Evolutionary conservation across 495 filamentous ascomycete species (phyloP), one percentile per base, ranked within the genome.

Genomic region (Aspergillus ostianus): DNA sequence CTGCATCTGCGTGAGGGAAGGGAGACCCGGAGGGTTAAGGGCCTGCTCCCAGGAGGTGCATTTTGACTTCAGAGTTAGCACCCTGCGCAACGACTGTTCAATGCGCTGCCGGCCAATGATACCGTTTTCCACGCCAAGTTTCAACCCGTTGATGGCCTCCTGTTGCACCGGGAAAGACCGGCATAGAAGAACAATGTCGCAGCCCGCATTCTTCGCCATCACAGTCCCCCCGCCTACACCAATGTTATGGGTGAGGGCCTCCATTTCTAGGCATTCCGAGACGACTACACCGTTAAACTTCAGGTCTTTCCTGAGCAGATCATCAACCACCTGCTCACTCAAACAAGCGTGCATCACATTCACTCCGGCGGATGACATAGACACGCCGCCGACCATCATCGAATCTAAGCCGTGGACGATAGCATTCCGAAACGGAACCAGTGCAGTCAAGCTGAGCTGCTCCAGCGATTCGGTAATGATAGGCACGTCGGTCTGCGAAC

Each of bases 231-330:
- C 91, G 58, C 90, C 88, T n/a, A 96, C 90, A 13, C 92, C 92
- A 61, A 96, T 94, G 62, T 96, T 93, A 62, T 92, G 90, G 53
- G 88, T 89, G 15, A 96, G 80, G 0, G 91, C 90, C 64, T 96
- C 92, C 92, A 96, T 96, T 70, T 96, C 92, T n/a, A 96, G 78
- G 58, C 92, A 96, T 66, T 96, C 92, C 0, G 91, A 95, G 47
- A 96, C 89, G n/a, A 91, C 91, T 7, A 96, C 92, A 3, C 92
- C 92, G 57, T 90, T 81, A 66, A 96, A 96, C 8, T 89, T 87
- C 48, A 96, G 80, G 60, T 95, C 90, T 51, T 87, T 87, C 18
- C 92, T 82, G 17, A 96, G 74, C 17, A 96, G 76, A 44, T 91
- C 90, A 60, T 96, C 89, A 20, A 96, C 90, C 6, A 96, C 90